Evolutionary conservation across 352 stramenopile species (phyloP).

Genomic region (Globisporangium camurandrum): DNA sequence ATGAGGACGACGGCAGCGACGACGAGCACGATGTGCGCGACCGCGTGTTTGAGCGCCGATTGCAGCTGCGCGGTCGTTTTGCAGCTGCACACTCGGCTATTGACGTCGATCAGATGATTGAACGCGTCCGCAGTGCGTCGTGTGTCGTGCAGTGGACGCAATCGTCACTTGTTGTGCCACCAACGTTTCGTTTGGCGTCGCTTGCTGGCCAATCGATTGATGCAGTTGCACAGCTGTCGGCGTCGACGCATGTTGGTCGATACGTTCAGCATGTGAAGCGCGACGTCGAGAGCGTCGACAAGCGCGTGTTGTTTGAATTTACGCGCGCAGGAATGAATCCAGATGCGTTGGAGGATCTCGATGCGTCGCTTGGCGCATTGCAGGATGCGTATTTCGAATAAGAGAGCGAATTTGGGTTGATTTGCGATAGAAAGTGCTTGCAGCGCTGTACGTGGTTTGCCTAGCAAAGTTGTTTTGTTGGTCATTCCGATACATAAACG

Average conservation of each 20-base stretch:
- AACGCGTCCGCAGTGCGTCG: conserved; percentile 19
- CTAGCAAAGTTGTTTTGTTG: too few species aligned
- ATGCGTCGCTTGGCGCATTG: conserved; percentile 29
- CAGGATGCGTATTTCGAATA: conserved; percentile 34
- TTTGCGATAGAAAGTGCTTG: neutral
- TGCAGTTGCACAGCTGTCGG: conserved; percentile 34
- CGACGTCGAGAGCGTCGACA: conserved; percentile 30
- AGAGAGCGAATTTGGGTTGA: neutral
- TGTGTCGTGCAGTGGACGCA: conserved; percentile 36
- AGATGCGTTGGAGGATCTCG: conserved; percentile 56
- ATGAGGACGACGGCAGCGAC: conserved; percentile 9
- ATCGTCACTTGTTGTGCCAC: neutral
- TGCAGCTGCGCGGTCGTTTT: conserved; percentile 50
- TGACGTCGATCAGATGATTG: conserved; percentile 13
- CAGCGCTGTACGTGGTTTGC: neutral
- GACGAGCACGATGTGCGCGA: neutral
- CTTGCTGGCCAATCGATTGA: conserved; percentile 25
- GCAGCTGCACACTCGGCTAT: conserved; percentile 14
- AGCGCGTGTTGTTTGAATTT: conserved; percentile 69
- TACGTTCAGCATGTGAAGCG: conserved; percentile 39
- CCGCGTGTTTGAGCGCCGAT: conserved; percentile 26
- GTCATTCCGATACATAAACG: too few species aligned
- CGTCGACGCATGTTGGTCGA: conserved; percentile 28
- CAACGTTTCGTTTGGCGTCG: conserved; percentile 5
- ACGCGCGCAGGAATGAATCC: conserved; percentile 62